Percentiles rank a stretch among this genome's conserved stretches.
phyloP scores from a whole-genome alignment of 2,329 filamentous ascomycete genomes.

The Cylindrodendrum hubeiense region DNA sequence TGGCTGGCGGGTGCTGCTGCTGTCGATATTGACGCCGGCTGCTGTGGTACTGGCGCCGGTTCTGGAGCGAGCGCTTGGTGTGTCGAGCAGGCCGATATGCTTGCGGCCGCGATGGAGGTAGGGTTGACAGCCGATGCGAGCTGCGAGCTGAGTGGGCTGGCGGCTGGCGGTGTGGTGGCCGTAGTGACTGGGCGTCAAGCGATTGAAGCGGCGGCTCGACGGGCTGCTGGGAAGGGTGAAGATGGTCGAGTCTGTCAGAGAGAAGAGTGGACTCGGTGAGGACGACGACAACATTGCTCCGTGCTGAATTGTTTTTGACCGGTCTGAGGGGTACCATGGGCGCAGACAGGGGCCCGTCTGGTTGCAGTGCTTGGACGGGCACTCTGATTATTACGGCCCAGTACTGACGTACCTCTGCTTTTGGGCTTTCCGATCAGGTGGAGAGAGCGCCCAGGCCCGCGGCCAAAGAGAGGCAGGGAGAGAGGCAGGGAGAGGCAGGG shows the following conservation, averaged over 20 bases:
- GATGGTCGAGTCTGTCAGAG: slow-evolving; percentile 52
- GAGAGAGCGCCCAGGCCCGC: slow-evolving; percentile 31
- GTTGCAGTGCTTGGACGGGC: slow-evolving; percentile 39
- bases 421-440: slow-evolving; percentile 40
- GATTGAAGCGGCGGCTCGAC: slow-evolving; percentile 44
- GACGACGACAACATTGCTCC: slow-evolving; percentile 50
- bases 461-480: slow-evolving; percentile 16
- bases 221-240: slow-evolving; percentile 47
- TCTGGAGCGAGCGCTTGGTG: slow-evolving; percentile 29
- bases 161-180: slow-evolving; percentile 47
- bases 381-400: slow-evolving; percentile 40
- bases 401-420: slow-evolving; percentile 30
- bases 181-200: slow-evolving; percentile 46
- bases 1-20: slow-evolving; percentile 25
- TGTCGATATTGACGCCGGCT: slow-evolving; percentile 33
- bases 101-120: slow-evolving; percentile 45
- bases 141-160: slow-evolving; percentile 45
- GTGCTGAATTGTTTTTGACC: slow-evolving; percentile 57
- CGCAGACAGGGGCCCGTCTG: slow-evolving; percentile 44
- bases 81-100: slow-evolving; percentile 43
- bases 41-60: slow-evolving; percentile 41
- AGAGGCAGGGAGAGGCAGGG: background rate
- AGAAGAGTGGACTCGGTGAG: slow-evolving; percentile 57
- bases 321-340: slow-evolving; percentile 56
- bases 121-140: slow-evolving; percentile 45